Base-by-base conservation (phyloP, 139 green algal species). In the Desmodesmus armatus region DNA sequence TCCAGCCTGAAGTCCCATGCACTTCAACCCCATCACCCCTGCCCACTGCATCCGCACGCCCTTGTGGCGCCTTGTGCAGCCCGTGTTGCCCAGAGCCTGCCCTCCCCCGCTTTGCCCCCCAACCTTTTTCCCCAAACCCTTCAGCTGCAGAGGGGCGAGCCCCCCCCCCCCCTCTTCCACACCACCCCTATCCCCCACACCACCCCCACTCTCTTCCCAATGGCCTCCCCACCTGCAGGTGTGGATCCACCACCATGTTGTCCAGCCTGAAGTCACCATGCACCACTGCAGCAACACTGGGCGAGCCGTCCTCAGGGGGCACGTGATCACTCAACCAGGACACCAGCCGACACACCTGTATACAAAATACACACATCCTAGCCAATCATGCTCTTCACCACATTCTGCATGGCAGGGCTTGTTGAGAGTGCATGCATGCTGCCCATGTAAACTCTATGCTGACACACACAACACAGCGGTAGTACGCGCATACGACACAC, bases 231-330 rank as follows among this genome's bases (percentile, higher is more conserved):
- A 84, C 78, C 78, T 84, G 78, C 62, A 84, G 78, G 43, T 75
- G 63, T 13, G 47, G 29, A 53, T 92, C 69, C 71, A 97, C 94
- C 49, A 99, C 89, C 35, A 99, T 82, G 91, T 99, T 99, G 91
- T 98, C 97, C 58, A 99, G 89, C n/a, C 96, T 90, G 90, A 92
- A 99, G 86, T 99, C 96, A 0, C 97, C 97, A 88, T 99, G 97
- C 37, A 87, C 89, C 33, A 98, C 80, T 63, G 84, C 62, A 15
- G 82, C 71, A 27, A 27, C 60, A 44, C 23, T 47, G 19, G 75
- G 91, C 49, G 62, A 87, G 53, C 49, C 82, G 43, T 98, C 94
- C 33, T 79, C 72, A 2, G 86, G 39, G 3, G 95, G 97, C 5
- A 97, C 89, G 88, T 98, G 87, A 23, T 5, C 80, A 17, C 77